Conservation (phyloP, 345 rosid species). For the Hibiscus mutabilis region DNA sequence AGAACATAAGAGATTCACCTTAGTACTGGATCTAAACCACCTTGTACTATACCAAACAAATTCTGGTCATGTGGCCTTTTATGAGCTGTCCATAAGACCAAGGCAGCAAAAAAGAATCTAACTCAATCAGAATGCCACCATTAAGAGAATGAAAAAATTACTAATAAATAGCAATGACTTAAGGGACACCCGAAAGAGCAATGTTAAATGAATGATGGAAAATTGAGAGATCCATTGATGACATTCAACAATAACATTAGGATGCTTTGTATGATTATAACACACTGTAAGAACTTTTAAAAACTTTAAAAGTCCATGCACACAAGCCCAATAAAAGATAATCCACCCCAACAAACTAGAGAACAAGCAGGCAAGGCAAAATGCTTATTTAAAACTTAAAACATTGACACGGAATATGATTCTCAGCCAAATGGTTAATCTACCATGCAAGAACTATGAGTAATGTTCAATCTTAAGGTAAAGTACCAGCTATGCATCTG, state of each 20-base stretch:
- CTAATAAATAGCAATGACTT: neutral
- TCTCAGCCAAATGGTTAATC: slow-evolving; percentile 2
- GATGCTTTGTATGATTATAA: slow-evolving; percentile 1
- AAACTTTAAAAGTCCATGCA: slow-evolving; percentile 4
- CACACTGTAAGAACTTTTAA: neutral
- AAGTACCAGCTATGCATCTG: slow-evolving; percentile 60
- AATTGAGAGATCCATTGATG: neutral
- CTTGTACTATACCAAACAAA: slow-evolving; percentile 78
- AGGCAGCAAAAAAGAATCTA: slow-evolving; percentile 9
- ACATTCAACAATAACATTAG: neutral
- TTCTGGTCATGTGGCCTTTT: slow-evolving; percentile 65
- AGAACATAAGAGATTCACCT: slow-evolving; percentile 34
- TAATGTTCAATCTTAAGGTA: neutral
- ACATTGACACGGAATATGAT: neutral
- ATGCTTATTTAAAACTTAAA: slow-evolving; percentile 3
- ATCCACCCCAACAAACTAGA: neutral
- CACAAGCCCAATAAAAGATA: neutral
- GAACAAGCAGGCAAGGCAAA: neutral
- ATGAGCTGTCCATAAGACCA: slow-evolving; percentile 44
- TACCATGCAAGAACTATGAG: neutral
- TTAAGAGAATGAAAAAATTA: neutral
- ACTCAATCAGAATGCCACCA: slow-evolving; percentile 6
- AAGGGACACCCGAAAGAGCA: neutral
- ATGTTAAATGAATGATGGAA: neutral
- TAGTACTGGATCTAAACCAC: slow-evolving; percentile 63